Evolutionary conservation across 2,329 filamentous ascomycete genomes (phyloP).

Genomic region (Thermoascus crustaceus): DNA sequence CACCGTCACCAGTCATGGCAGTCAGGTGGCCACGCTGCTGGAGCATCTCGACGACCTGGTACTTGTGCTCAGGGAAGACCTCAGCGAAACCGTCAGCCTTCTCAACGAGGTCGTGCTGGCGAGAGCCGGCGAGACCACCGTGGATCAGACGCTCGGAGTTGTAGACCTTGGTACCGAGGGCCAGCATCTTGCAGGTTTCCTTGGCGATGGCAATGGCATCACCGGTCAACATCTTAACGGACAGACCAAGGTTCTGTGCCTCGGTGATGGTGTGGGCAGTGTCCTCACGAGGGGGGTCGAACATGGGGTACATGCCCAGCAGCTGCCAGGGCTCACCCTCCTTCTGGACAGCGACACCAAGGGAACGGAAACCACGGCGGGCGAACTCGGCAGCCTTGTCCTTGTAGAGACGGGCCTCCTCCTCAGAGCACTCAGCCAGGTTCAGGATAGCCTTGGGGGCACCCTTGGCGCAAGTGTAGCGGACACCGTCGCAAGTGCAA

Average conservation of each 20-base stretch:
- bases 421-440: slow-evolving; percentile 58
- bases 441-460: slow-evolving; percentile 67
- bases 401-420: slow-evolving; percentile 59
- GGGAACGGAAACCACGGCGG: slow-evolving; percentile 69
- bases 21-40: slow-evolving; percentile 65
- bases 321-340: slow-evolving; percentile 66
- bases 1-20: slow-evolving; percentile 70
- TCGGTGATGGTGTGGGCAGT: slow-evolving; percentile 71
- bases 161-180: slow-evolving; percentile 72
- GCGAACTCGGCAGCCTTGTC: slow-evolving; percentile 68
- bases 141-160: slow-evolving; percentile 71
- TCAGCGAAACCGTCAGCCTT: slow-evolving; percentile 66
- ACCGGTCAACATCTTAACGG: slow-evolving; percentile 75
- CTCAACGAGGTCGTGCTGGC: slow-evolving; percentile 69
- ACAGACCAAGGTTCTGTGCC: slow-evolving; percentile 66
- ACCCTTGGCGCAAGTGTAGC: slow-evolving; percentile 67
- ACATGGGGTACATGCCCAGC: slow-evolving; percentile 70
- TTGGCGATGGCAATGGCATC: slow-evolving; percentile 72
- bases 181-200: slow-evolving; percentile 76
- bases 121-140: slow-evolving; percentile 63
- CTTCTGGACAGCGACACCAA: slow-evolving; percentile 71
- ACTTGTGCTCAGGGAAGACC: slow-evolving; percentile 69
- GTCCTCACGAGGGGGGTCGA: slow-evolving; percentile 70
- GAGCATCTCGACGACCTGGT: slow-evolving; percentile 67
- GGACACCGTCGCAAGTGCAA: slow-evolving; percentile 60